These are phyloP conservation scores for Metschnikowia sp. DNA, from an alignment of 805 yeast genomes.

Conservation along the genomic window DNA sequence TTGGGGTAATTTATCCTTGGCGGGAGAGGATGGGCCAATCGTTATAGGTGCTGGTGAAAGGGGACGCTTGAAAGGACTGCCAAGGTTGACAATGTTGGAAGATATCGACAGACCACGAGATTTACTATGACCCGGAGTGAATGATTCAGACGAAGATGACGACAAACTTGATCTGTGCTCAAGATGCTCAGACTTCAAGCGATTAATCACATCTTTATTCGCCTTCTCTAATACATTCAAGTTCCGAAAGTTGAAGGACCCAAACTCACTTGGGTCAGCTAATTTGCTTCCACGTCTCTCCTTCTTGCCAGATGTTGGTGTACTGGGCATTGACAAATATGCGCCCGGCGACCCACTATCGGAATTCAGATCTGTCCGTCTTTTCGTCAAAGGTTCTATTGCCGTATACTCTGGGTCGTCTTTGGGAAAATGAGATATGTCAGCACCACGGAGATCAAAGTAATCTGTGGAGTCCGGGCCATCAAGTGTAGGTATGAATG, in stretches of 20 bases:
- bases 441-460: slow-evolving; percentile 89
- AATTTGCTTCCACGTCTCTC: slow-evolving; percentile 73
- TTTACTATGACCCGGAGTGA: slow-evolving; percentile 27
- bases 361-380: slow-evolving; percentile 37
- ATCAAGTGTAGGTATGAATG: slow-evolving; percentile 76
- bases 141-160: slow-evolving; percentile 46
- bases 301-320: slow-evolving; percentile 33
- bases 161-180: slow-evolving; percentile 54
- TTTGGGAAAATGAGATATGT: slow-evolving; percentile 55
- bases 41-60: slow-evolving; percentile 36
- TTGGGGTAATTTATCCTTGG: slow-evolving; percentile 13
- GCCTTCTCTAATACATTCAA: slow-evolving; percentile 88
- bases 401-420: slow-evolving; percentile 30
- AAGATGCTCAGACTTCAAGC: slow-evolving; percentile 79
- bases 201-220: slow-evolving; percentile 85
- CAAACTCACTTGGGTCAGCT: slow-evolving; percentile 78
- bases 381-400: slow-evolving; percentile 44
- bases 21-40: slow-evolving; percentile 27
- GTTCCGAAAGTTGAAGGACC: slow-evolving; percentile 87
- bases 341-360: slow-evolving; percentile 11
- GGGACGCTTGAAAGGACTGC: slow-evolving; percentile 45
- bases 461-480: slow-evolving; percentile 88
- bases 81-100: slow-evolving; percentile 19
- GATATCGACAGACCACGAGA: slow-evolving; percentile 35
- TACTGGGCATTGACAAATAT: slow-evolving; percentile 18